These are phyloP conservation scores for Mallotus japonicus DNA, from an alignment of 441 rosid genomes.

Conservation along the genomic window DNA sequence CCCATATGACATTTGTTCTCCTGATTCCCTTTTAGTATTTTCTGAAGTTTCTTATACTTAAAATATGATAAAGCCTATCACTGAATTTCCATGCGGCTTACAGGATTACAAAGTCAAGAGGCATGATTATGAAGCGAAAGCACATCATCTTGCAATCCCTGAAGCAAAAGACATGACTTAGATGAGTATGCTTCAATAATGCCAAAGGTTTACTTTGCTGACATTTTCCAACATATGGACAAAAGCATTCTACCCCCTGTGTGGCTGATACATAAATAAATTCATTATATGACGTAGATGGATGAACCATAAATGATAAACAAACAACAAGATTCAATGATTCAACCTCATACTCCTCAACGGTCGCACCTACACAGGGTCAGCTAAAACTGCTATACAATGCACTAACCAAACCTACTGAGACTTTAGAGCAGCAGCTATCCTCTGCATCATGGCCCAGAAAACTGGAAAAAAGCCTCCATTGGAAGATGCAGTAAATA, in stretches of 20 bases:
- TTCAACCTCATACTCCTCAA: constrained; percentile 18
- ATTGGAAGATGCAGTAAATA: constrained; percentile 10
- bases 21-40: background rate
- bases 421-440: constrained; percentile 1
- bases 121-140: background rate
- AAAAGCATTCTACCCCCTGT: background rate
- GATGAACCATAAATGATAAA: constrained; percentile 11
- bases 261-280: background rate
- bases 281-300: constrained; percentile 3
- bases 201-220: background rate
- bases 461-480: background rate
- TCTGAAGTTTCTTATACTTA: background rate
- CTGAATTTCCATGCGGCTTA: background rate
- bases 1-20: background rate
- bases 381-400: constrained; percentile 27
- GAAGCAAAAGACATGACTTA: background rate
- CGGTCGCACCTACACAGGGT: constrained; percentile 8
- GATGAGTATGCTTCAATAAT: background rate
- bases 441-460: constrained; percentile 18
- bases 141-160: background rate
- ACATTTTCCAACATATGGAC: background rate
- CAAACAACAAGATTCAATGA: constrained; percentile 21
- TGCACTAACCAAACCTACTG: constrained; percentile 27
- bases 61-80: background rate
- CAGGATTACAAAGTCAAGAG: background rate